These are phyloP conservation scores for Dryas octopetala DNA, from an alignment of 306 rosid genomes.

Conservation along the genomic window DNA sequence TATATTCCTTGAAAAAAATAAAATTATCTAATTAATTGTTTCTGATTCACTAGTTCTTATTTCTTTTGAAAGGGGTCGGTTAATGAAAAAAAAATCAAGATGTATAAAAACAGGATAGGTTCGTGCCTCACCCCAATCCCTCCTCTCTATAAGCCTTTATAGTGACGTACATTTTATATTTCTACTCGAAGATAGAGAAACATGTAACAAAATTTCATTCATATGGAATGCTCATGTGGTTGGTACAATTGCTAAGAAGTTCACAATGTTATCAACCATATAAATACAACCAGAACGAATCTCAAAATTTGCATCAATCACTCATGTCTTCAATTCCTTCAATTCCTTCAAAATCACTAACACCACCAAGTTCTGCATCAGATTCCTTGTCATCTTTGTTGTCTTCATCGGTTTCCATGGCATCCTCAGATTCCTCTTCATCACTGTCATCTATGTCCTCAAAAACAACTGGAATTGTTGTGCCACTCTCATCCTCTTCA, in stretches of 20 bases:
- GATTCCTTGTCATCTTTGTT: conserved; percentile 32
- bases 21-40: too few relatives aligned
- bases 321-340: conserved; percentile 51
- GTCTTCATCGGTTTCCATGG: conserved; percentile 67
- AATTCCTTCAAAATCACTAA: conserved; percentile 44
- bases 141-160: neutral
- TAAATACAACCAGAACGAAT: neutral
- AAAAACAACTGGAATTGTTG: conserved; percentile 44
- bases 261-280: neutral
- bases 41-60: too few relatives aligned
- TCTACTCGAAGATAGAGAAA: neutral
- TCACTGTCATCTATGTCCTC: conserved; percentile 68
- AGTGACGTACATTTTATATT: too few relatives aligned
- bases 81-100: too few relatives aligned
- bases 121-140: too few relatives aligned
- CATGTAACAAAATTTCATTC: conserved; percentile 15
- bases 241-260: conserved; percentile 1
- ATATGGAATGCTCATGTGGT: neutral
- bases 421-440: conserved; percentile 53
- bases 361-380: conserved; percentile 41
- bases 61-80: too few relatives aligned
- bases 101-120: too few relatives aligned
- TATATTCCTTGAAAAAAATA: too few relatives aligned
- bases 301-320: conserved; percentile 19
- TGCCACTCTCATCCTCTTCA: conserved; percentile 40